Conservation (phyloP, 2,329 filamentous ascomycete species). For the Dothideomycetes sp. region DNA sequence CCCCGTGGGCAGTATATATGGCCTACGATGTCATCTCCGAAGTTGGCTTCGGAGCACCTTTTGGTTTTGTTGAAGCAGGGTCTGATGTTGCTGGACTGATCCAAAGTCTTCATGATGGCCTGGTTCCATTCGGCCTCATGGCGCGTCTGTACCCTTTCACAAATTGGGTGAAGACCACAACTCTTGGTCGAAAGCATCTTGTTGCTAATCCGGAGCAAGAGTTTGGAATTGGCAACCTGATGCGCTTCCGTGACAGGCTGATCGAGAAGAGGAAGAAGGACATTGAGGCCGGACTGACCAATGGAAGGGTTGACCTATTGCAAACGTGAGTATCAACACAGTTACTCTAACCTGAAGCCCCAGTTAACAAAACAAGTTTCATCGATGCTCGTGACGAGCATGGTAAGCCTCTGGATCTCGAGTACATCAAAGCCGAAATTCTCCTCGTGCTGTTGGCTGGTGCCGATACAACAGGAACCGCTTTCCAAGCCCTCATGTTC, state of each 20-base stretch:
- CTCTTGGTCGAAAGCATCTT: conserved; percentile 41
- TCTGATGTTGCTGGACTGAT: conserved; percentile 47
- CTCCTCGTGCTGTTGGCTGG: conserved; percentile 44
- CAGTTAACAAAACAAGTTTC: conserved; percentile 19
- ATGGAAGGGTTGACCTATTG: conserved; percentile 42
- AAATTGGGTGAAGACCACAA: conserved; percentile 46
- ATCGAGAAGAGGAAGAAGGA: conserved; percentile 41
- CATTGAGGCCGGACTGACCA: conserved; percentile 37
- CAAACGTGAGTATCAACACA: conserved; percentile 34
- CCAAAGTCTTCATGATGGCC: conserved; percentile 45
- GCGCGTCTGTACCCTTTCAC: conserved; percentile 46
- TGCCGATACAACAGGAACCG: conserved; percentile 43
- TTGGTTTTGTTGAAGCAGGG: conserved; percentile 47
- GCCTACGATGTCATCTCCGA: conserved; percentile 51
- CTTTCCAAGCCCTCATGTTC: conserved; percentile 25
- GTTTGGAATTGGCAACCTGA: conserved; percentile 46
- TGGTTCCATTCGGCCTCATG: conserved; percentile 44
- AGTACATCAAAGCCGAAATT: conserved; percentile 46
- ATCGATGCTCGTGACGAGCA: conserved; percentile 30
- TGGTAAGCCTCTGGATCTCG: conserved; percentile 38
- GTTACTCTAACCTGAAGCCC: background rate
- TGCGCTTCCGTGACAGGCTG: conserved; percentile 49
- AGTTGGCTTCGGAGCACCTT: conserved; percentile 46
- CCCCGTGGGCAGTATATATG: conserved; percentile 47
- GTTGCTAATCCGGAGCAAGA: conserved; percentile 46